These are phyloP conservation scores for Acacia confusa DNA, from an alignment of 306 rosid genomes.

Conservation along the genomic window DNA sequence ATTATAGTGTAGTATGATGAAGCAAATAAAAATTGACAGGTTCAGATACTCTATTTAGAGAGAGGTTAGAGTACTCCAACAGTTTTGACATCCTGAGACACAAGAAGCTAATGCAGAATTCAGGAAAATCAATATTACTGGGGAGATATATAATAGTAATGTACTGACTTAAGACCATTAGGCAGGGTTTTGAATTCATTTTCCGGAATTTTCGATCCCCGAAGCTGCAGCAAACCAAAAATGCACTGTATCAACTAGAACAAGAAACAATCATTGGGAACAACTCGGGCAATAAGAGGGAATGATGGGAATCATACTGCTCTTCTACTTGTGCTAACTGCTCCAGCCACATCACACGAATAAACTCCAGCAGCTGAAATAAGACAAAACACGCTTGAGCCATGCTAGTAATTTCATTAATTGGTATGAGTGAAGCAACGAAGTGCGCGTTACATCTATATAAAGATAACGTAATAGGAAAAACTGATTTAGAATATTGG, in stretches of 20 bases:
- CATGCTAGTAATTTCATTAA: background rate
- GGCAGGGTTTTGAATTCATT: conserved; percentile 85
- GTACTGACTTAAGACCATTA: conserved; percentile 86
- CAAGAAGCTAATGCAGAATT: background rate
- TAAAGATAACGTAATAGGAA: background rate
- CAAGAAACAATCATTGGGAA: conserved; percentile 11
- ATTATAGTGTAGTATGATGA: background rate
- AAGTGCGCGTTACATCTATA: background rate
- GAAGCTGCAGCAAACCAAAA: conserved; percentile 32
- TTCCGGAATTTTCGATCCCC: conserved; percentile 73
- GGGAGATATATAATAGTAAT: conserved; percentile 8
- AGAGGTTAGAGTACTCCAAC: background rate
- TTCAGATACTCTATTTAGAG: conserved; percentile 12
- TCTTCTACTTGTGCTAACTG: conserved; percentile 60
- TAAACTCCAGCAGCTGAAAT: conserved; percentile 45
- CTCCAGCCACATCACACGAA: conserved; percentile 49
- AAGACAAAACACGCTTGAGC: background rate
- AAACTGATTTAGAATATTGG: background rate
- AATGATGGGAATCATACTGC: conserved; percentile 40
- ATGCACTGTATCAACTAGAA: conserved; percentile 13
- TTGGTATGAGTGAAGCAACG: background rate
- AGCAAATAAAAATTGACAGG: conserved; percentile 1
- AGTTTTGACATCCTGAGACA: background rate
- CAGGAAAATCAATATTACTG: conserved; percentile 17
- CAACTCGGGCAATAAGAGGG: background rate